These are phyloP conservation scores for Fusarium sterilihyphosum DNA, from an alignment of 2,329 filamentous ascomycete species.

Conservation along the genomic window DNA sequence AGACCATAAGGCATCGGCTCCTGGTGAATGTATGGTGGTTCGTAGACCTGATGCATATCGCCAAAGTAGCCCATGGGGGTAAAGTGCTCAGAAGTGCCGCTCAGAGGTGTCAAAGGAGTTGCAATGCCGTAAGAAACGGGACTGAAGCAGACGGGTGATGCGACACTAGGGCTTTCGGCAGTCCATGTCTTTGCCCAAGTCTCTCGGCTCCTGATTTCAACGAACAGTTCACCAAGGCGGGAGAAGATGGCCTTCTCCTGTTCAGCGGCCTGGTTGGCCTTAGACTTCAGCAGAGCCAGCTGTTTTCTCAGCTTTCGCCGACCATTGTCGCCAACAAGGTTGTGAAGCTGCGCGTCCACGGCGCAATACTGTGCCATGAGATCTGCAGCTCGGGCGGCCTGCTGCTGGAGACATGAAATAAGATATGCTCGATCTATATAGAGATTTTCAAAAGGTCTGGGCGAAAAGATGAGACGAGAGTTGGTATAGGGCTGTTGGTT, in stretches of 20 bases:
- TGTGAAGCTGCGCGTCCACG: slow-evolving; percentile 48
- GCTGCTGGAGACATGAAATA: slow-evolving; percentile 51
- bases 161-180: slow-evolving; percentile 15
- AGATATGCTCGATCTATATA: slow-evolving; percentile 60
- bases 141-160: slow-evolving; percentile 22
- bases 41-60: neutral
- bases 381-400: slow-evolving; percentile 50
- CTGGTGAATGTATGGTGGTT: neutral
- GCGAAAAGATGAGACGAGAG: slow-evolving; percentile 45
- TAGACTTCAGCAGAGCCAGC: slow-evolving; percentile 52
- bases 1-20: slow-evolving; percentile 11
- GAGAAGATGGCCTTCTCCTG: slow-evolving; percentile 58
- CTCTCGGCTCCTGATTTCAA: slow-evolving; percentile 59
- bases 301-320: slow-evolving; percentile 53
- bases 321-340: slow-evolving; percentile 36
- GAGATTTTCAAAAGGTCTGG: slow-evolving; percentile 54
- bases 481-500: slow-evolving; percentile 7
- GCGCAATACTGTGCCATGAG: slow-evolving; percentile 53
- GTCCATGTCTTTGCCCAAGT: slow-evolving; percentile 46
- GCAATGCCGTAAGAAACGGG: slow-evolving; percentile 18
- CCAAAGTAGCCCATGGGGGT: slow-evolving; percentile 42
- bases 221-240: slow-evolving; percentile 59
- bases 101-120: slow-evolving; percentile 40
- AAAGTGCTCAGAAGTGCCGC: slow-evolving; percentile 47
- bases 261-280: slow-evolving; percentile 55